Evolutionary conservation across 2,329 filamentous ascomycete genomes (phyloP), one percentile per base, ranked within the genome.

Genomic region (Sporothrix globosa): DNA sequence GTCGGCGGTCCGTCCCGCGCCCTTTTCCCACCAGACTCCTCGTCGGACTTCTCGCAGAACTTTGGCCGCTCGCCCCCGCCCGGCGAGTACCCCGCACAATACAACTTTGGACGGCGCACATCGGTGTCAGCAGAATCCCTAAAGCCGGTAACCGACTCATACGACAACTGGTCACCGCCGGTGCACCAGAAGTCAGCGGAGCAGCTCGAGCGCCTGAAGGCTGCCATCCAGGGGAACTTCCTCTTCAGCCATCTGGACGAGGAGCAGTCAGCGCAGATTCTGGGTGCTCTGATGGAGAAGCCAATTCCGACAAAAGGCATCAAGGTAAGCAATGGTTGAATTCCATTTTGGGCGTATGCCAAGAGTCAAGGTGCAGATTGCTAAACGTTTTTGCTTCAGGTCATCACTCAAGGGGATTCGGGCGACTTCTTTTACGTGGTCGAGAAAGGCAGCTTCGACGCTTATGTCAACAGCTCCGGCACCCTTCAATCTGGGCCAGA

Each of bases 351-450:
- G 34, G 34, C 34, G 1, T 4, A 6, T 9, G 34, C 5, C 34
- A 34, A 34, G 34, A 34, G 34, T 27, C 21, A 24, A 14, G 2
- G n/a, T 61, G 41, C 34, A 44, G 24, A 13, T 17, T 48, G 30
- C 68, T 69, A 63, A 69, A 46, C 41, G 13, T 2, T 19, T 19
- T 17, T 3, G 13, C 67, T 41, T 4, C 86, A 97, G 86, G 93
- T 99, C 71, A 98, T 99, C 75, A 91, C 90, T 66, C 96, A 99
- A 83, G 96, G 96, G 69, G 96, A 98, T 77, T 91, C 94, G 0
- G 96, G 96, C 56, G 96, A 99, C 81, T 98, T 92, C 83, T 99
- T 99, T 82, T 99, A 99, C 80, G 90, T 99, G 34, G 93, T 98
- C 21, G 96, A 99, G 80, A 91, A 90, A 74, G 96, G 96, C 53